Evolutionary conservation across 2,329 filamentous ascomycete species (phyloP), one percentile per base, ranked within the genome.

Genomic region (Fusarium proliferatum): DNA sequence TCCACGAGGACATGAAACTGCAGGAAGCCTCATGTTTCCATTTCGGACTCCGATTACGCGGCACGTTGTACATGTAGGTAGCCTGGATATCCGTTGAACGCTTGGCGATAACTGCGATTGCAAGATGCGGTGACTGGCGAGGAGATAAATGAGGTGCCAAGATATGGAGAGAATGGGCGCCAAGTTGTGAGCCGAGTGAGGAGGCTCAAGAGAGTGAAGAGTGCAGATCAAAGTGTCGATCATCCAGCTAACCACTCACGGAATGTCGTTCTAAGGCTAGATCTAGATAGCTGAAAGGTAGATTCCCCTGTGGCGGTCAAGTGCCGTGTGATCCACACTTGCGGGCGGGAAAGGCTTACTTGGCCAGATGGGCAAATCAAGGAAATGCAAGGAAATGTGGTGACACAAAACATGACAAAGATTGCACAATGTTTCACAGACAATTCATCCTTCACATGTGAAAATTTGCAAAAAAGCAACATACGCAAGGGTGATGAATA

Each of bases 281-380:
- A 76, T 76, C 69, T 59, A 48, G 52, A 33, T 36, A 71, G 49
- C 56, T 71, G 58, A 70, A 51, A 21, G 46, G 23, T 34, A 62
- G 43, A 58, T 67, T 53, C 60, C 61, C 64, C 43, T 62, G 49
- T 65, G 67, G 56, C 51, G 55, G 65, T 69, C 65, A 73, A 74
- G 71, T 74, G 68, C 71, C 62, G 71, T 60, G 70, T 60, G 70
- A 58, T 67, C 73, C 69, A 76, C 75, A 43, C 58, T 61, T 64
- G 65, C 70, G 56, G 58, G 43, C 65, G 61, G 69, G 61, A 63
- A 67, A 64, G 75, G 69, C 73, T 75, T 72, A 42, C 63, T 68
- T 68, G 64, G 65, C 64, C 26, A 52, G 48, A 68, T 61, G 62
- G 23, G 38, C 45, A 51, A 42, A 65, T 45, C 52, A 23, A 58